Percentiles rank a stretch among this genome's conserved stretches.
These are phyloP conservation scores for Stephanodiscus triporus DNA, from an alignment of 108 stramenopile species.

Conservation along the genomic window DNA sequence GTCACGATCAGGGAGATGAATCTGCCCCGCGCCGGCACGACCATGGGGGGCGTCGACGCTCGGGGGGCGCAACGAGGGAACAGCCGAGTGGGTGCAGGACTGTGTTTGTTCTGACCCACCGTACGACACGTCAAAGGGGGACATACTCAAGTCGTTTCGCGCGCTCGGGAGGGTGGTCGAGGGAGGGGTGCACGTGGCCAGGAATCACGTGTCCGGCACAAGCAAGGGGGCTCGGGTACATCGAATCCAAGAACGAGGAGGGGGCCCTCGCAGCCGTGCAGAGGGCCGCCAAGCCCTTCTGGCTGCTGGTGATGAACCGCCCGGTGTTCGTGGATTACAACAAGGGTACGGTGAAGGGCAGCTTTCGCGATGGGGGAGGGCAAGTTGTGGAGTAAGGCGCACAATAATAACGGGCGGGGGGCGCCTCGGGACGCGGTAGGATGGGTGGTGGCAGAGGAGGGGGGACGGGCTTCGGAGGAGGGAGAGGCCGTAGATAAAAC, in stretches of 20 bases:
- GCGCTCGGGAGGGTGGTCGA: constrained; percentile 58
- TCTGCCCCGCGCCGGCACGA: constrained; percentile 47
- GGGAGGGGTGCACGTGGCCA: constrained; percentile 69
- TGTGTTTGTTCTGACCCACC: constrained; percentile 92
- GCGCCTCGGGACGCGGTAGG: constrained; percentile 3
- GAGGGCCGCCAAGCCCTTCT: no score
- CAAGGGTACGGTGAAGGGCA: constrained; percentile 76
- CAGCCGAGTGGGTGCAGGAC: no score
- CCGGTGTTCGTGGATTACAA: constrained; percentile 76
- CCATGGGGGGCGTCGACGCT: constrained; percentile 22
- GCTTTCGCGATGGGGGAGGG: constrained; percentile 67
- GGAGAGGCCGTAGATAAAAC: constrained; percentile 3
- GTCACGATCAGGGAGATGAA: constrained; percentile 78
- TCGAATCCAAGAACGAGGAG: no score
- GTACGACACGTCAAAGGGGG: constrained; percentile 84
- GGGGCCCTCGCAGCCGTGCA: no score
- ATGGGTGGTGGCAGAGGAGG: constrained; percentile 4
- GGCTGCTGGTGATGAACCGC: constrained; percentile 57
- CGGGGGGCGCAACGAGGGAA: constrained; percentile 20
- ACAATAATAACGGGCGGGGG: constrained; percentile 9
- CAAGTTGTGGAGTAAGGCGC: constrained; percentile 66
- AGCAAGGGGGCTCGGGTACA: constrained; percentile 83
- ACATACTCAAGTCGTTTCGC: constrained; percentile 70
- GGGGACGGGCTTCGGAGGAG: neutral
- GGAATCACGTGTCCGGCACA: constrained; percentile 56